phyloP scores from a whole-genome alignment of 192 early-diverging fungal species.

The Tieghemiomyces parasiticus region DNA sequence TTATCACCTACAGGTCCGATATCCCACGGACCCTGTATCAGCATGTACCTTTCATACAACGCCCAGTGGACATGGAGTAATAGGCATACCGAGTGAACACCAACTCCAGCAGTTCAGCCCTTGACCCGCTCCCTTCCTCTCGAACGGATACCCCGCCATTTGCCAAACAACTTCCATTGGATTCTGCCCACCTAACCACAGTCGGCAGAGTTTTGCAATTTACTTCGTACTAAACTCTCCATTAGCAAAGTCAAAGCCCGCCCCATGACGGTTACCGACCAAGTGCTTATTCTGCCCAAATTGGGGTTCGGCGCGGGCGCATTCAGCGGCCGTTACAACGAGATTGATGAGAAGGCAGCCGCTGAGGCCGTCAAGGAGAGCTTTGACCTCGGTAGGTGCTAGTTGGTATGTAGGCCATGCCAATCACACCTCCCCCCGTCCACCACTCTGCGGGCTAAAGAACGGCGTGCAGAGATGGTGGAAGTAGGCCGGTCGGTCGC shows the following conservation, averaged over 20 bases:
- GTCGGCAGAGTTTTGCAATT: too few relatives aligned
- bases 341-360: constrained; percentile 26
- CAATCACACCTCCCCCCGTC: background rate
- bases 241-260: background rate
- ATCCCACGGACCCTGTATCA: too few relatives aligned
- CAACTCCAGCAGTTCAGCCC: too few relatives aligned
- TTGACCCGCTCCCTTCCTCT: too few relatives aligned
- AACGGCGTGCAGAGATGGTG: background rate
- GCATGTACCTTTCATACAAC: too few relatives aligned
- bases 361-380: constrained; percentile 30
- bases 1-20: too few relatives aligned
- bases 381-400: constrained; percentile 23
- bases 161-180: too few relatives aligned
- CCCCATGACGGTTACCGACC: background rate
- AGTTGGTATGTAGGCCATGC: background rate
- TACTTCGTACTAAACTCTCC: background rate
- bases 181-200: too few relatives aligned
- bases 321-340: constrained; percentile 33
- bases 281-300: constrained; percentile 16
- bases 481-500: background rate
- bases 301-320: constrained; percentile 35
- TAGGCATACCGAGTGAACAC: too few relatives aligned
- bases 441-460: background rate
- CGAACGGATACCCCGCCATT: too few relatives aligned
- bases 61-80: too few relatives aligned